A percentile compares a stretch with the other conserved stretches of the same genome.
These are phyloP conservation scores for Mrakia hoshinonis DNA, from an alignment of 768 basidiomycete genomes.

Conservation along the genomic window DNA sequence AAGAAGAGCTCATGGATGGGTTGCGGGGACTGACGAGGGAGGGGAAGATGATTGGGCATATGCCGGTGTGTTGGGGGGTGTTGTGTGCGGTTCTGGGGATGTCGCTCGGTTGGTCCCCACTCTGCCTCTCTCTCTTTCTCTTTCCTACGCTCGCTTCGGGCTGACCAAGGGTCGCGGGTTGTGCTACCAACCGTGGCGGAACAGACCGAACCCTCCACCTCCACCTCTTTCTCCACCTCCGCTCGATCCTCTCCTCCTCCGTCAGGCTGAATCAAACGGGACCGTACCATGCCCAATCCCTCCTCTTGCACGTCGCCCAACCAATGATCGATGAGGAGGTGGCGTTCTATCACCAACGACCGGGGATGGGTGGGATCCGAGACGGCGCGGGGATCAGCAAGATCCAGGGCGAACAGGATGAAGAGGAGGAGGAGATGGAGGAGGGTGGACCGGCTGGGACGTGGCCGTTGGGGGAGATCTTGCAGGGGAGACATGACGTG, in stretches of 20 bases:
- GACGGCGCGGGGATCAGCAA: slow-evolving; percentile 41
- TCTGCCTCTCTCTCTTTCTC: neutral
- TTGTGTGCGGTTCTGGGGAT: slow-evolving; percentile 69
- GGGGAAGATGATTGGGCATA: slow-evolving; percentile 65
- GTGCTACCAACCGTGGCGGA: neutral
- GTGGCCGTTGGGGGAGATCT: slow-evolving; percentile 92
- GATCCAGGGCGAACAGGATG: slow-evolving; percentile 42
- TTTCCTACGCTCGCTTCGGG: neutral
- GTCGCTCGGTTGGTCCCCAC: slow-evolving; percentile 51
- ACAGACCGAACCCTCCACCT: slow-evolving; percentile 75
- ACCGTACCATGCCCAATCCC: slow-evolving; percentile 83
- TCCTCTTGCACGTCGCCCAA: slow-evolving; percentile 65
- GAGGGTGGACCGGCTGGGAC: slow-evolving; percentile 68
- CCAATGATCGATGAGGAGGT: slow-evolving; percentile 56
- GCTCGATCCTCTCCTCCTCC: slow-evolving; percentile 80
- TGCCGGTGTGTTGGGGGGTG: slow-evolving; percentile 84
- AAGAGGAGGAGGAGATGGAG: slow-evolving; percentile 35
- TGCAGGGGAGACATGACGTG: slow-evolving; percentile 80
- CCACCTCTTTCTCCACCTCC: slow-evolving; percentile 84
- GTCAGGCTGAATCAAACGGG: slow-evolving; percentile 86
- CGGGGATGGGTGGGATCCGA: slow-evolving; percentile 1
- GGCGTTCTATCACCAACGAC: slow-evolving; percentile 41
- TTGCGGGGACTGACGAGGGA: slow-evolving; percentile 46
- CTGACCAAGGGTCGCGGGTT: neutral
- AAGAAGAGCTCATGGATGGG: slow-evolving; percentile 21